Percentiles rank a stretch among this genome's conserved stretches.
These are phyloP conservation scores for Saccharomycopsis sp. DNA, from an alignment of 805 yeast genomes.

Conservation along the genomic window DNA sequence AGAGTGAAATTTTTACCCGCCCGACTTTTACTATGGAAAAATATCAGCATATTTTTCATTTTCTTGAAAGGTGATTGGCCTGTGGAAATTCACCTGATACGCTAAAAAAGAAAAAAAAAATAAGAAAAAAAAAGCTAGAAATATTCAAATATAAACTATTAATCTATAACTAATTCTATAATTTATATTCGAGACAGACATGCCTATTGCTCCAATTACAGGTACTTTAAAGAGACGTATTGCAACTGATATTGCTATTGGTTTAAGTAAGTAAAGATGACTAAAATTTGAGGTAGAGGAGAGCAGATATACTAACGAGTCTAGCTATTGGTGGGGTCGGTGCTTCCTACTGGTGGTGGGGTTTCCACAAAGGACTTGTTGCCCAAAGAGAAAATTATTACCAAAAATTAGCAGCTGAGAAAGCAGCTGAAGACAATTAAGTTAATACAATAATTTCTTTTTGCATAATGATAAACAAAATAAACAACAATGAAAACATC, in stretches of 20 bases:
- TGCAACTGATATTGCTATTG: constrained; percentile 69
- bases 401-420: constrained; percentile 67
- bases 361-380: constrained; percentile 67
- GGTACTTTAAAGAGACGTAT: constrained; percentile 79
- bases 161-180: not conserved
- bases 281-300: not conserved
- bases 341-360: constrained; percentile 80
- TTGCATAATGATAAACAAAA: no score
- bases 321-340: constrained; percentile 49
- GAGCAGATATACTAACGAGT: constrained; percentile 5
- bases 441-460: not conserved
- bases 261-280: constrained; percentile 34
- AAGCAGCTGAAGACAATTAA: constrained; percentile 33
- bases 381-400: constrained; percentile 80
- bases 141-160: no score
- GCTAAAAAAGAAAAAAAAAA: not conserved
- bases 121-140: no score
- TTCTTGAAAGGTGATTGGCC: constrained; percentile 6
- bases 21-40: not conserved
- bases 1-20: not conserved
- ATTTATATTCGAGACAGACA: constrained; percentile 27
- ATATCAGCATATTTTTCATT: constrained; percentile 2
- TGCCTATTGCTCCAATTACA: constrained; percentile 81
- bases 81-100: not conserved
- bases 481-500: not conserved